Evolutionary conservation across 2,329 filamentous ascomycete species (phyloP), one percentile per base, ranked within the genome.

Genomic region (Aureobasidium lini): DNA sequence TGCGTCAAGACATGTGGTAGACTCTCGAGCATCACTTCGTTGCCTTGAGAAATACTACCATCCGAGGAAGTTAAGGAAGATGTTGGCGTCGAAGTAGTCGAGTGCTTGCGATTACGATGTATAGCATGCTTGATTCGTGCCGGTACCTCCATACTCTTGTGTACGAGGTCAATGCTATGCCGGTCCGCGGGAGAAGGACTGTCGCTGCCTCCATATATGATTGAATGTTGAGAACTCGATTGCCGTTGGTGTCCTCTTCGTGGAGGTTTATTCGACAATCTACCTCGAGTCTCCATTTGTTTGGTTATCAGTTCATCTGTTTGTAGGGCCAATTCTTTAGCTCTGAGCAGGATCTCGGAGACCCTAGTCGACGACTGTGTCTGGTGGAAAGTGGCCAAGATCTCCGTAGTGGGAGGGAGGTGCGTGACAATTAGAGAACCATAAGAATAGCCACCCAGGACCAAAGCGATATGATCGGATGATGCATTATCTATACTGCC

Each of bases 381-480:
- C 0, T 74, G 70, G 7, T 74, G 68, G 65, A 94, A 90, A 1
- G 80, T 73, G 1, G 78, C 71, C 28, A 90, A 72, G 31, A 95
- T 82, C 0, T 67, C 67, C 0, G 71, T 61, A 0, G 78, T 73
- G 0, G 84, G 77, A 0, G 90, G 89, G 0, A 95, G 79, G 60
- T 87, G 84, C 0, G 82, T 84, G 2, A 90, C 85, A 40, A 97
- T 83, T 68, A 96, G 81, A 4, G 90, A 89, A 44, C 94, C 94
- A 71, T 96, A 96, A 0, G 91, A 96, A 71, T 96, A 96, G 11
- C 92, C 92, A 1, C 82, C 87, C 6, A 94, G 77, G 5, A 96
- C 66, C 0, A 86, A 63, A 36, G 68, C 66, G 13, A 75, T 63
- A 1, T 61, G 43, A 13, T 39, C 29, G 4, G 40, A 32, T 32